Evolutionary conservation across 2,329 filamentous ascomycete genomes (phyloP), one percentile per base, ranked within the genome.

Genomic region (Thelonectria blattea): DNA sequence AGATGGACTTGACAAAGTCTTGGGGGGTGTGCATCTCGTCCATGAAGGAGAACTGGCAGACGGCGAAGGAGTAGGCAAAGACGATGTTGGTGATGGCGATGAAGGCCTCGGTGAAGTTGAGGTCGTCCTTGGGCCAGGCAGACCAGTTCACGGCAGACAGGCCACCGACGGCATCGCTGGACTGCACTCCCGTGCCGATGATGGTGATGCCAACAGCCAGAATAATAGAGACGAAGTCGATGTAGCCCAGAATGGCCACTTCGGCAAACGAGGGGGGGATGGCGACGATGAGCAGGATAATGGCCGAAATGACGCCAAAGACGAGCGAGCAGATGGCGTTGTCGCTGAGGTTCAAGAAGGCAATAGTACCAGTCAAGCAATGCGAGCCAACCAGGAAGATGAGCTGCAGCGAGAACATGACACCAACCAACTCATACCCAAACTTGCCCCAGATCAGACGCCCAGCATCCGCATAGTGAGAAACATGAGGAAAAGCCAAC

Each of bases 301-400:
- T 71, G 45, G 73, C 75, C 6, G 75, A 76, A 22, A 77, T 69
- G 52, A 77, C 71, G n/a, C 72, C 71, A 52, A 78, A 78, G 53
- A 73, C 73, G 6, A 57, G 42, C 10, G 42, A 51, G 32, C 58
- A 61, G 32, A 37, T 30, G n/a, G 20, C 52, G 24, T 58, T 78
- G 67, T 52, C 72, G 69, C 76, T 77, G 6, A 72, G 63, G 47
- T 68, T 81, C 7, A 56, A 47, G 67, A 89, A 82, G 64, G 87
- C 87, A 65, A 90, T 86, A 22, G 80, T 81, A 65, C 89, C 89
- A 0, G 86, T 88, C 54, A 58, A 90, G 77, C 77, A 72, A 39
- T 91, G 88, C 20, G 86, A 87, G n/a, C 82, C 85, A 77, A 87
- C 85, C 69, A 88, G 81, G 75, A 90, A 89, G 47, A 88, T 73